Evolutionary conservation across 768 basidiomycete genomes (phyloP), one percentile per base, ranked within the genome.

Genomic region (Suillus lakei): DNA sequence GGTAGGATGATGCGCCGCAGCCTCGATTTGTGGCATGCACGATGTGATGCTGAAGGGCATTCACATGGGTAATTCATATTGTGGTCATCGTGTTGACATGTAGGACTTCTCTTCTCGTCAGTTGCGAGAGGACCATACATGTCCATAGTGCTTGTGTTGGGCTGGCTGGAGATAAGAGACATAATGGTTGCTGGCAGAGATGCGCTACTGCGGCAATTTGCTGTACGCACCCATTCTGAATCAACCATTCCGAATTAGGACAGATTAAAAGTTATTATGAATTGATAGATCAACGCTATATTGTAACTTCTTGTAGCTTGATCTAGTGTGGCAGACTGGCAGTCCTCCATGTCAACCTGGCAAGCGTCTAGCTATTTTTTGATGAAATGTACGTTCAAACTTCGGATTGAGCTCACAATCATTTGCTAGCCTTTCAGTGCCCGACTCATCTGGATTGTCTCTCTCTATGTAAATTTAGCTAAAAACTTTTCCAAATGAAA

Each of bases 1-100:
- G 82, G 80, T 10, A 81, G 51, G 21, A 84, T 66, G 48, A 84
- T 61, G 26, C 71, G 76, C 23, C 73, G 74, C 34, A 79, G 60
- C 39, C 75, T 72, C 10, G 71, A 69, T 58, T 70, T 69, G 62
- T 81, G 78, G 66, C 76, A 80, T 10, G 72, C 67, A 32, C 68
- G 73, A 55, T 81, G 79, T 38, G 73, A 63, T 59, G 61, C n/a
- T 0, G 72, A 55, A 28, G 61, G 48, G 54, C 76, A 77, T 13
- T 67, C 41, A 26, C 76, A 77, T 23, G 58, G 54, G 16, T 59
- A 60, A 41, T 59, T 67, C 30, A 38, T 44, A 28, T 67, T 65
- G 38, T 72, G 67, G 8, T 46, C 62, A 51, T 74, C 28, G 43
- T 77, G 15, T 0, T 67, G 67, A 41, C 77, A 78, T 51, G 77